Evolutionary conservation across 2,329 filamentous ascomycete species (phyloP).

Genomic region (Aschersonia sp.): DNA sequence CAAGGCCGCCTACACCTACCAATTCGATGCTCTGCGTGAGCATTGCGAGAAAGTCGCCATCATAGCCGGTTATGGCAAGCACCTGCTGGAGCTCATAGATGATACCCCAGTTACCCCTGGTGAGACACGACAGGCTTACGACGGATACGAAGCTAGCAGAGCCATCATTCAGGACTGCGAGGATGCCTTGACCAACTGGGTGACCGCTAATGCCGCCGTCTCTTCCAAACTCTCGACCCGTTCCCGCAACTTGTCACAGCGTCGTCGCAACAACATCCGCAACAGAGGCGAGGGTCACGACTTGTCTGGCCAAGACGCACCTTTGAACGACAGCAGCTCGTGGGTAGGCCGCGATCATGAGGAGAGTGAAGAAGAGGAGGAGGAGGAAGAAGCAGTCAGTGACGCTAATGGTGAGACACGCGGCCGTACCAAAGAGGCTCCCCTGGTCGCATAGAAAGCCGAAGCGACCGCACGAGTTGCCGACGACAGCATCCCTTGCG

Average conservation of each 20-base stretch:
- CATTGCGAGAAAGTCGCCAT: slow-evolving; percentile 98
- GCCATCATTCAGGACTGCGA: slow-evolving; percentile 99
- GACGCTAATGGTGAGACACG: slow-evolving; percentile 41
- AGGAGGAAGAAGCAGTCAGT: slow-evolving; percentile 40
- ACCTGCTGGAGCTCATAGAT: slow-evolving; percentile 91
- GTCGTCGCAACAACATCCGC: slow-evolving; percentile 58
- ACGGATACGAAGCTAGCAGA: slow-evolving; percentile 96
- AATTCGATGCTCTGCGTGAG: slow-evolving; percentile 93
- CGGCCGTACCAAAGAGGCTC: slow-evolving; percentile 37
- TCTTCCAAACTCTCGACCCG: slow-evolving; percentile 76
- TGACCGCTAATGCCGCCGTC: slow-evolving; percentile 77
- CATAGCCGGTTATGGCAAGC: slow-evolving; percentile 94
- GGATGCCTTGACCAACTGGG: slow-evolving; percentile 94
- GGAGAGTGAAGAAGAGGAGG: slow-evolving; percentile 47
- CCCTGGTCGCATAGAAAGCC: slow-evolving; percentile 22
- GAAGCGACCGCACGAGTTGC: too few relatives aligned
- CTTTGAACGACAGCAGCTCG: slow-evolving; percentile 63
- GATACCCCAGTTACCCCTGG: slow-evolving; percentile 94
- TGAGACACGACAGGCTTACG: slow-evolving; percentile 89
- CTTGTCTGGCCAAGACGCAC: slow-evolving; percentile 67
- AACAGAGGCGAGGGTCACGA: slow-evolving; percentile 60
- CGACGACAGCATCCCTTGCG: too few relatives aligned
- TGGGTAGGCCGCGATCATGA: slow-evolving; percentile 67
- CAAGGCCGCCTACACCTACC: slow-evolving; percentile 95
- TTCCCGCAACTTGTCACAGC: slow-evolving; percentile 74